A percentile compares a stretch with the other conserved stretches of the same genome.
phyloP scores from a whole-genome alignment of 2,329 filamentous ascomycete species.

The Sphaerulina populicola region DNA sequence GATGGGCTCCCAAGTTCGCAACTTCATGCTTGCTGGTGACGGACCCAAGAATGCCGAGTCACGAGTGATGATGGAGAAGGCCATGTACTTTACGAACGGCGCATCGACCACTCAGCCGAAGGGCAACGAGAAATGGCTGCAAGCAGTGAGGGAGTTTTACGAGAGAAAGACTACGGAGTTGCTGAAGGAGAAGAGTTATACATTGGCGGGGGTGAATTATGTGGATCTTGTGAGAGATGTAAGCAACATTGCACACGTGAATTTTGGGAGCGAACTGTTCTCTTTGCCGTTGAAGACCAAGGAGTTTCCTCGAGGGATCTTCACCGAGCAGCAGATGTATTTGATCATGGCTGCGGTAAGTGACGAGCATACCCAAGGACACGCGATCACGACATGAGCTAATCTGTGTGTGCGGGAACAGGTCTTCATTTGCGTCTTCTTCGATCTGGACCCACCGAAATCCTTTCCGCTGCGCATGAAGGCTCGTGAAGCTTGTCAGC shows the following conservation, averaged over 20 bases:
- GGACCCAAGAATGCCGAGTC: conserved; percentile 36
- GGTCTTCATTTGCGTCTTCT: conserved; percentile 48
- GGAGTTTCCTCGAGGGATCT: conserved; percentile 42
- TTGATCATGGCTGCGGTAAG: conserved; percentile 42
- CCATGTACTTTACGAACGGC: conserved; percentile 34
- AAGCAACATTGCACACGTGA: conserved; percentile 47
- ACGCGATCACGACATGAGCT: neutral
- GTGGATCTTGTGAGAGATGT: conserved; percentile 45
- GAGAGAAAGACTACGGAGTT: conserved; percentile 42
- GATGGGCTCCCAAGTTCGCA: conserved; percentile 37
- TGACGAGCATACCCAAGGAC: neutral
- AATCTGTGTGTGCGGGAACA: neutral
- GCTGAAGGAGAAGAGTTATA: conserved; percentile 40
- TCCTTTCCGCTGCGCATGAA: conserved; percentile 46
- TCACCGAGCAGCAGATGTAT: conserved; percentile 48
- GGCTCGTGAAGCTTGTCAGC: conserved; percentile 41
- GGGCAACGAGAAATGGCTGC: conserved; percentile 37
- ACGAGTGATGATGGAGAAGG: conserved; percentile 37
- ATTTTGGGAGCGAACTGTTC: conserved; percentile 49
- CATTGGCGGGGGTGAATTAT: conserved; percentile 39
- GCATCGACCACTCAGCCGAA: conserved; percentile 24
- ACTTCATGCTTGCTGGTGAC: conserved; percentile 45
- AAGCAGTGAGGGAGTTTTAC: conserved; percentile 42
- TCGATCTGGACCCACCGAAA: conserved; percentile 46
- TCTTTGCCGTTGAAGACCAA: conserved; percentile 49